phyloP scores from a whole-genome alignment of 1,284 basidiomycete genomes.

The Ganoderma lucidum region DNA sequence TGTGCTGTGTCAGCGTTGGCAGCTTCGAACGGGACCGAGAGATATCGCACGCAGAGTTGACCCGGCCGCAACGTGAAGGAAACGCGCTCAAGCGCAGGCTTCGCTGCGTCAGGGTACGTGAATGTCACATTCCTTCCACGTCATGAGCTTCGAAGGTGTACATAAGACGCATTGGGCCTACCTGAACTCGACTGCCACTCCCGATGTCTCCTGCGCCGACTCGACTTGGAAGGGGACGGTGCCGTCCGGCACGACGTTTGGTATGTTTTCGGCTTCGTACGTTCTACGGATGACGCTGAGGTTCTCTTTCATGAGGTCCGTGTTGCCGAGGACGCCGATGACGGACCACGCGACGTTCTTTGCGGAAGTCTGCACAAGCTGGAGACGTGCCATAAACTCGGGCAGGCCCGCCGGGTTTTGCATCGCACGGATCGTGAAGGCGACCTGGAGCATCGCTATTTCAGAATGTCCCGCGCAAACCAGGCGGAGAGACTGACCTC shows the following conservation, averaged over 20 bases:
- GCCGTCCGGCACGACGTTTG: conserved; percentile 66
- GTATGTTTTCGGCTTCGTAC: conserved; percentile 62
- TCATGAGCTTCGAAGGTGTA: background rate
- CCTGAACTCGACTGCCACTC: conserved; percentile 77
- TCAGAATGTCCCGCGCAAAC: conserved; percentile 48
- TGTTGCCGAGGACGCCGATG: conserved; percentile 58
- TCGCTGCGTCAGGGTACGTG: conserved; percentile 61
- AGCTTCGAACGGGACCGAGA: background rate
- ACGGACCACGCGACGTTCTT: conserved; percentile 59
- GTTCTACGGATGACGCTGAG: conserved; percentile 44
- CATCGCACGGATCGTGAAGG: conserved; percentile 75
- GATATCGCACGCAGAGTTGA: conserved; percentile 63
- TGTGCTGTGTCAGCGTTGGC: background rate
- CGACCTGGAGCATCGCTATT: conserved; percentile 59
- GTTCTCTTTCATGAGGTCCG: conserved; percentile 63
- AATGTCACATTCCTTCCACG: conserved; percentile 64
- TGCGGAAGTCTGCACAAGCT: conserved; percentile 71
- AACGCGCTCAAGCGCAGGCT: conserved; percentile 63
- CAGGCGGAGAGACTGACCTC: background rate
- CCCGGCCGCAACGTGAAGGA: conserved; percentile 77
- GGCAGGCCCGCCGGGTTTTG: conserved; percentile 75
- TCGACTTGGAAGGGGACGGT: conserved; percentile 68
- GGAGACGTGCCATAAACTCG: conserved; percentile 73
- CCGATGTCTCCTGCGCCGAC: conserved; percentile 53
- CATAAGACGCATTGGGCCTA: conserved; percentile 29